These are phyloP conservation scores for Mycena crocata DNA, from an alignment of 768 basidiomycete species.

Conservation along the genomic window DNA sequence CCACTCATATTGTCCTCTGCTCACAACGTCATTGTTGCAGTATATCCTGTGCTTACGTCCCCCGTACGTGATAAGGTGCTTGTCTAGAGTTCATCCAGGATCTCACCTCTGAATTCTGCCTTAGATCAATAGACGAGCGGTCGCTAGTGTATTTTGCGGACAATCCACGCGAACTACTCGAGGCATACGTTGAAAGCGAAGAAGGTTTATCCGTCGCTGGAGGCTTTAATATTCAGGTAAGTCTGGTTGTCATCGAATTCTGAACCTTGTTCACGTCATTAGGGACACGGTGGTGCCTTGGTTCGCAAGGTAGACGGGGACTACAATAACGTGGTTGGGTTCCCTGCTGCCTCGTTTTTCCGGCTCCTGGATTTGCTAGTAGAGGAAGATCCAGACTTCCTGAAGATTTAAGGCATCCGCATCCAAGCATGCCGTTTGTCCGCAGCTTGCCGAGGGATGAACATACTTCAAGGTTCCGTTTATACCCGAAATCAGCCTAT, in stretches of 20 bases:
- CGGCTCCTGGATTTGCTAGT: constrained; percentile 74
- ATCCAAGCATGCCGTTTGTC: too few species aligned
- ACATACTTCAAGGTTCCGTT: too few species aligned
- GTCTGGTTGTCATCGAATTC: neutral
- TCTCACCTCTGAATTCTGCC: neutral
- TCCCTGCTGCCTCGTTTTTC: constrained; percentile 89
- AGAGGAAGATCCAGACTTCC: constrained; percentile 83
- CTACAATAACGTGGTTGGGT: constrained; percentile 92
- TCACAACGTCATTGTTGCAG: constrained; percentile 47
- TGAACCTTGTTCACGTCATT: neutral
- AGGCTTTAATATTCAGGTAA: constrained; percentile 93
- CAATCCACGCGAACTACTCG: constrained; percentile 64
- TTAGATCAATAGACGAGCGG: constrained; percentile 85
- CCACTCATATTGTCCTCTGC: neutral
- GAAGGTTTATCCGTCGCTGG: constrained; percentile 93
- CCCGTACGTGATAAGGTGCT: constrained; percentile 81
- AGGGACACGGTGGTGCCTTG: constrained; percentile 87
- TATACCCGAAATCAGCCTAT: too few species aligned
- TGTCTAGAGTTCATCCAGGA: neutral
- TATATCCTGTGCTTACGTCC: constrained; percentile 78
- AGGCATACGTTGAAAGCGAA: constrained; percentile 86
- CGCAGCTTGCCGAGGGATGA: too few species aligned
- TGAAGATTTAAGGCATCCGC: constrained; percentile 61
- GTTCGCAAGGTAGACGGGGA: constrained; percentile 90
- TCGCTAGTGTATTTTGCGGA: constrained; percentile 83